Conservation (phyloP, 2,329 filamentous ascomycete species). For the Talaromyces atroroseus region DNA sequence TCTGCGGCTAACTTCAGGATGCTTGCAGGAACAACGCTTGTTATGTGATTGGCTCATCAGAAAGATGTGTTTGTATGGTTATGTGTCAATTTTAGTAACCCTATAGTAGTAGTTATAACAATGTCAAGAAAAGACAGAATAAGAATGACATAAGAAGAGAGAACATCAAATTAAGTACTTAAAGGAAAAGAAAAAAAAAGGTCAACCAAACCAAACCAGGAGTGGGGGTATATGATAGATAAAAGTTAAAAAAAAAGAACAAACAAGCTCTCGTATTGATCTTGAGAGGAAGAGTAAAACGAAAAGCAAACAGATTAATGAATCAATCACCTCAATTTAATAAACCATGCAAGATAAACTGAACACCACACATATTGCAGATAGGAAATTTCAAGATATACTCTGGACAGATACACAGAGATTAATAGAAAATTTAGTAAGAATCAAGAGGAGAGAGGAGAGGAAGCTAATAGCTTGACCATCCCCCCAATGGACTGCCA, state of each 20-base stretch:
- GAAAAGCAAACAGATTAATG: neutral
- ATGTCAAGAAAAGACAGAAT: neutral
- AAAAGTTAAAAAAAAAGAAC: neutral
- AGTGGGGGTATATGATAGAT: constrained; percentile 12
- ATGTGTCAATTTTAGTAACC: neutral
- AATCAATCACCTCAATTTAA: neutral
- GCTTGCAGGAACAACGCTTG: no score
- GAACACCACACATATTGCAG: neutral
- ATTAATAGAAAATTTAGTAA: neutral
- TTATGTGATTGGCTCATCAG: no score
- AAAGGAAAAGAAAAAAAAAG: neutral
- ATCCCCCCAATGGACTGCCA: constrained; percentile 32
- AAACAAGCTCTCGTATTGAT: neutral
- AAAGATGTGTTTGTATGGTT: neutral
- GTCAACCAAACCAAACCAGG: constrained; percentile 10
- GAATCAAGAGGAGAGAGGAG: neutral
- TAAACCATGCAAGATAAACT: neutral
- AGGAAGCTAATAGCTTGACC: constrained; percentile 31
- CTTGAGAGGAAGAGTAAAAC: neutral
- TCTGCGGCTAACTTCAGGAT: no score
- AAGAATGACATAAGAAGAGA: neutral
- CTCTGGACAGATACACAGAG: constrained; percentile 5
- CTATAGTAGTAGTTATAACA: neutral
- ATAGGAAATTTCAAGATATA: constrained; percentile 4
- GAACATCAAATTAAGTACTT: neutral